Base-by-base conservation (phyloP, 345 rosid species). In the Citropsis articulata region DNA sequence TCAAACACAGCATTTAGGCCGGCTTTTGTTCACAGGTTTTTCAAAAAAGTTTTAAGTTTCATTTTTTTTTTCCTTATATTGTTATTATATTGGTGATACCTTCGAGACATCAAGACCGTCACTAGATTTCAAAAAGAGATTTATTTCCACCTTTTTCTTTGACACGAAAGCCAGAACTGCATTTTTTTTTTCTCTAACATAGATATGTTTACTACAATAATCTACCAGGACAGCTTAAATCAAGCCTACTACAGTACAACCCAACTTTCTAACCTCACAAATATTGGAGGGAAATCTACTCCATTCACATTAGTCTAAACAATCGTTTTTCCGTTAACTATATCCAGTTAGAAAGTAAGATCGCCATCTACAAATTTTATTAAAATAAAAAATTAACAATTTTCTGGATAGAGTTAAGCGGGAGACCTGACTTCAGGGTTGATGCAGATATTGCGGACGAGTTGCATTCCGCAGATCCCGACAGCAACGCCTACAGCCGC, bases 341-440 rank as follows among this genome's bases (percentile, higher is more conserved):
- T 9, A 24, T 24, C 10, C 13, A 35, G 21, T 24, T 7, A 35
- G 27, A 60, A 4, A 48, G 27, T 28, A 35, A 38, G 42, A 38
- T 38, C 19, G 40, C 2, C 55, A 8, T 16, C 3, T 38, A 61
- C 53, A 21, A 38, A 25, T 38, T 2, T 40, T 62, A 27, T 16
- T 4, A 50, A 50, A 35, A 12, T 4, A 16, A 53, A 24, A 42
- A 7, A 45, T 14, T 0, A 69, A 45, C 1, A 69, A 69, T 28
- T 63, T 27, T 5, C 66, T 4, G 22, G 35, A 63, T 16, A 2
- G 28, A 28, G 21, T 72, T 66, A 76, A 76, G 50, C 73, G 48
- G 76, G 62, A 73, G 19, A 93, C 98, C 98, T 93, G 91, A 95
- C 98, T 90, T 95, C 98, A 72, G 98, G 98, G 72, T 95, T 95